Conservation (phyloP, 306 rosid species). For the Rosa lucieae region DNA sequence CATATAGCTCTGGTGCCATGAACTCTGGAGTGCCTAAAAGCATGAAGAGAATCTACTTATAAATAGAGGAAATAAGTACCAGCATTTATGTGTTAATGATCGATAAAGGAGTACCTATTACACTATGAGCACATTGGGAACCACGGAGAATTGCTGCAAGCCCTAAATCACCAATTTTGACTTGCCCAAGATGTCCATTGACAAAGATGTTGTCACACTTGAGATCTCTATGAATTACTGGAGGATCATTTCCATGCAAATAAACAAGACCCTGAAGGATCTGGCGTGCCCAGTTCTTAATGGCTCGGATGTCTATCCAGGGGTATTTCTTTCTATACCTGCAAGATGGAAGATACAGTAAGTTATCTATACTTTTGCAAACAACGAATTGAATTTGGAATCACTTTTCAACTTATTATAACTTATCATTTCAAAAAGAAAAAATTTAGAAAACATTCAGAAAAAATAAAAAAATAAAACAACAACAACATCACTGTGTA, state of each 20-base stretch:
- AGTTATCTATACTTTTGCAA: not conserved
- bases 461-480: fast-evolving
- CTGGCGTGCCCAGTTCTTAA: slow-evolving; percentile 80
- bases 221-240: slow-evolving; percentile 86
- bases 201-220: slow-evolving; percentile 88
- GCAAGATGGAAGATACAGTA: slow-evolving; percentile 26
- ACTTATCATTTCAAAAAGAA: not conserved
- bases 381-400: not conserved
- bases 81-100: slow-evolving; percentile 5
- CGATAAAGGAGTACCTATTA: slow-evolving; percentile 56
- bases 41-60: not conserved
- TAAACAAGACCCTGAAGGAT: slow-evolving; percentile 74
- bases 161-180: slow-evolving; percentile 89
- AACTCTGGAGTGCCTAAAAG: slow-evolving; percentile 85
- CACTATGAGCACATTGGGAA: slow-evolving; percentile 79
- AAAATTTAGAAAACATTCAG: too few species aligned
- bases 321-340: slow-evolving; percentile 76
- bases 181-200: slow-evolving; percentile 94
- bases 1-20: slow-evolving; percentile 94
- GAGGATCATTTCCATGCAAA: slow-evolving; percentile 79
- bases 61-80: slow-evolving; percentile 6
- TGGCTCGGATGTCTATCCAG: slow-evolving; percentile 56
- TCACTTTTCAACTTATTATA: not conserved
- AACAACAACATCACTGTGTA: not conserved
- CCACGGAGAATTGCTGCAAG: slow-evolving; percentile 78